Evolutionary conservation across 2,329 filamentous ascomycete species (phyloP), one percentile per base, ranked within the genome.

Genomic region (Fusarium cyanostomum): DNA sequence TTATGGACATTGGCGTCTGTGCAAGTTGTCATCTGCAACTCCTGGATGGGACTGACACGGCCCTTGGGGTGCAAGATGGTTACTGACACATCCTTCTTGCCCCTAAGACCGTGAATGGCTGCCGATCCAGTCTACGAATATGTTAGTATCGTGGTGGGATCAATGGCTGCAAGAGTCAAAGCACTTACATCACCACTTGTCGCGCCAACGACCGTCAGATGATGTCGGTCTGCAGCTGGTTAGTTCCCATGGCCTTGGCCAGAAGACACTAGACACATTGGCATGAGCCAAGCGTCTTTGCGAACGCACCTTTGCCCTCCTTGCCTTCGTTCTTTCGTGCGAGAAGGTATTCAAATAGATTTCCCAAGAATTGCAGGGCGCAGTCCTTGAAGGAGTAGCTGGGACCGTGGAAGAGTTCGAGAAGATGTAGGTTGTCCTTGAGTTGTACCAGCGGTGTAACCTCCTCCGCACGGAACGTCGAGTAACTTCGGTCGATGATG

Each of bases 21-120:
- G 26, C 95, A 91, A 0, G 94, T 97, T 1, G 94, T 97, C 95
- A 98, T 98, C 80, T 98, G 95, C 5, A 92, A 91, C 78, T 98
- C 92, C 77, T 98, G 95, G 55, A 98, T 91, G 12, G 93, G 92
- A 74, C 90, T 93, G 62, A 98, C 90, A 67, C 92, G 91, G 62
- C 93, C 94, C 77, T 95, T 92, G 24, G 95, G 95, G 77, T 94
- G 90, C 71, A 98, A 85, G 74, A 99, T 98, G 80, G 96, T 95
- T 50, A 98, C 92, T 0, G 92, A 96, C 13, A 97, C 92, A 82
- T 99, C 95, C 79, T 96, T 94, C 87, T 98, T 98, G 52, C 94
- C 93, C 46, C 94, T 83, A 52, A 99, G 84, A 53, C 95, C 95
- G 74, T 98, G 97, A 70, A 99, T 98, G 66, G 95, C 95, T 10